phyloP scores from a whole-genome alignment of 2,329 filamentous ascomycete genomes.

The Xylogone sp. region DNA sequence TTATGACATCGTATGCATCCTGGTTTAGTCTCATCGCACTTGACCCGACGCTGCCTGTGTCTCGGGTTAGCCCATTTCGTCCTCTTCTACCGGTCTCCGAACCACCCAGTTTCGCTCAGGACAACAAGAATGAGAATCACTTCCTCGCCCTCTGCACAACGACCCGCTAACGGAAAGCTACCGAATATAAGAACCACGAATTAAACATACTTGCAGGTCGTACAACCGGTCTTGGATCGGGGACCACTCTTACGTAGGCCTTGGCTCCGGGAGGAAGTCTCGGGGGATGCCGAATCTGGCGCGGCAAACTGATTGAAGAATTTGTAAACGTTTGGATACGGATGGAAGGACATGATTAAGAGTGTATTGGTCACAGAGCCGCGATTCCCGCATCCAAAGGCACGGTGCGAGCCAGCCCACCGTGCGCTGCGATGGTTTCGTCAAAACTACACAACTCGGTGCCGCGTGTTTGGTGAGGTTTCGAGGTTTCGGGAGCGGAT shows the following conservation, averaged over 20 bases:
- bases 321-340: conserved; percentile 30
- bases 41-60: conserved; percentile 27
- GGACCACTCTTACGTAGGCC: conserved; percentile 29
- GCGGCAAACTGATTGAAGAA: conserved; percentile 29
- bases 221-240: conserved; percentile 28
- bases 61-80: neutral
- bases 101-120: neutral
- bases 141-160: neutral
- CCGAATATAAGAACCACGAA: neutral
- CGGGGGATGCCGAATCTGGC: conserved; percentile 25
- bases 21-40: conserved; percentile 30
- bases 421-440: conserved; percentile 8
- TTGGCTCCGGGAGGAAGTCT: conserved; percentile 27
- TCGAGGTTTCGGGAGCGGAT: neutral
- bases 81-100: neutral
- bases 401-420: conserved; percentile 9
- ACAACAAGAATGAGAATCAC: neutral
- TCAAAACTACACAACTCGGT: neutral
- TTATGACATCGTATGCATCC: conserved; percentile 28
- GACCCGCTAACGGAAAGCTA: neutral
- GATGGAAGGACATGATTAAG: conserved; percentile 26
- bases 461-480: neutral
- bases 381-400: conserved; percentile 5
- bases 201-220: conserved; percentile 28
- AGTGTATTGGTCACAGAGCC: conserved; percentile 6